Conservation (phyloP, 148 eudicot genomes). For the Rhododendron kiyosumense region DNA sequence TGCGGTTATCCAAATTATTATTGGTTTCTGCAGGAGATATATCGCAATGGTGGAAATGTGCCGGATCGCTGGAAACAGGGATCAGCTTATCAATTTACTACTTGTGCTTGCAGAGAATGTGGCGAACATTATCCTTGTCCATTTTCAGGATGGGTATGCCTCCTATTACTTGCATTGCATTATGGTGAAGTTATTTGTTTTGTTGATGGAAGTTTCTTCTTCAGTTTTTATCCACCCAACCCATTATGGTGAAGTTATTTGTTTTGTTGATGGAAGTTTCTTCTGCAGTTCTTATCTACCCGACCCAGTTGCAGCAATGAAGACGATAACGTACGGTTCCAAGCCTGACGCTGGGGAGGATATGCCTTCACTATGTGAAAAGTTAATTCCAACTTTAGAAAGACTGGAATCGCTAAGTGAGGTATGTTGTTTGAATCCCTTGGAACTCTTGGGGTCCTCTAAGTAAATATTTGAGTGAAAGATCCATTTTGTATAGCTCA, state of each 20-base stretch:
- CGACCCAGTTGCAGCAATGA: conserved; percentile 28
- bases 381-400: conserved; percentile 65
- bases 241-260: conserved; percentile 4
- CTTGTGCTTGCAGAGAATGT: conserved; percentile 78
- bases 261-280: conserved; percentile 3
- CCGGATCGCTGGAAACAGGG: conserved; percentile 76
- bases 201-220: conserved; percentile 9
- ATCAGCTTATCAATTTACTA: conserved; percentile 67
- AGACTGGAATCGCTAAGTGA: conserved; percentile 78
- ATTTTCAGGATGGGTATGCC: conserved; percentile 78
- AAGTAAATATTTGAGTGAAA: neutral
- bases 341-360: conserved; percentile 37
- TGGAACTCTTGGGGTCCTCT: neutral
- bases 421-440: conserved; percentile 32
- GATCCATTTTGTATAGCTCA: neutral
- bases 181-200: conserved; percentile 4
- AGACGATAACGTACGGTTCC: conserved; percentile 34
- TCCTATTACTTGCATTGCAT: neutral
- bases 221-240: conserved; percentile 33
- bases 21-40: conserved; percentile 50
- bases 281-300: conserved; percentile 32
- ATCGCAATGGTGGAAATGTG: conserved; percentile 94
- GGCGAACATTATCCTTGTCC: conserved; percentile 73
- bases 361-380: conserved; percentile 45
- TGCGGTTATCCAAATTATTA: neutral